Evolutionary conservation across 768 basidiomycete species (phyloP), one percentile per base, ranked within the genome.

Genomic region (Pisolithus sp.): DNA sequence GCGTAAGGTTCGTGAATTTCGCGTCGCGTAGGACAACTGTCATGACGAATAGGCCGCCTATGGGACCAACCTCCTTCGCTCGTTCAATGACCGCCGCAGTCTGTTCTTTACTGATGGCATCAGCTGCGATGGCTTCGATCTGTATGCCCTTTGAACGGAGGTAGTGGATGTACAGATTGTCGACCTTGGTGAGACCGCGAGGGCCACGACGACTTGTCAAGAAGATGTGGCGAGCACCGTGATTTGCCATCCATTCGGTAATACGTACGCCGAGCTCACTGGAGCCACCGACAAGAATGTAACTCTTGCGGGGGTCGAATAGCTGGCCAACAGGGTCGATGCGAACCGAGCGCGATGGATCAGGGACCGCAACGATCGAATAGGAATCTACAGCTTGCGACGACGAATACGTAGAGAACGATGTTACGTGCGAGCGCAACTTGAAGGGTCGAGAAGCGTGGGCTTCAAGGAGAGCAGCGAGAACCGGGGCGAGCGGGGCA

Each of bases 41-140:
- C 68, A 69, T 69, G 42, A 69, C 57, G 37, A 69, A 61, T 46
- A 67, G 50, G 26, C 68, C 68, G 39, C 68, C 68, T 21, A 69
- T 61, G 2, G 65, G 59, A 2, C 65, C 63, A 6, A 41, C 54
- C 20, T 58, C 52, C 40, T 56, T 53, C 1, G 67, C 59, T 5
- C 51, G 50, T 23, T 60, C 55, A 30, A 67, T 44, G 51, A 69
- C 56, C 3, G 50, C 26, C 7, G 59, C 51, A 5, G 64, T 68
- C 12, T 66, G 60, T 26, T 5, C 56, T 42, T 52, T 57, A 50
- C 58, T 54, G 10, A 52, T 39, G 7, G 67, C 65, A 37, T 65
- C 59, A 28, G 65, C 61, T 7, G 68, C 62, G 15, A 68, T 57
- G 13, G 57, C 62, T 34, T 65, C 60, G 21, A 69, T 38, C 46